phyloP scores from a whole-genome alignment of 2,329 filamentous ascomycete species.

The Lomentospora prolificans region DNA sequence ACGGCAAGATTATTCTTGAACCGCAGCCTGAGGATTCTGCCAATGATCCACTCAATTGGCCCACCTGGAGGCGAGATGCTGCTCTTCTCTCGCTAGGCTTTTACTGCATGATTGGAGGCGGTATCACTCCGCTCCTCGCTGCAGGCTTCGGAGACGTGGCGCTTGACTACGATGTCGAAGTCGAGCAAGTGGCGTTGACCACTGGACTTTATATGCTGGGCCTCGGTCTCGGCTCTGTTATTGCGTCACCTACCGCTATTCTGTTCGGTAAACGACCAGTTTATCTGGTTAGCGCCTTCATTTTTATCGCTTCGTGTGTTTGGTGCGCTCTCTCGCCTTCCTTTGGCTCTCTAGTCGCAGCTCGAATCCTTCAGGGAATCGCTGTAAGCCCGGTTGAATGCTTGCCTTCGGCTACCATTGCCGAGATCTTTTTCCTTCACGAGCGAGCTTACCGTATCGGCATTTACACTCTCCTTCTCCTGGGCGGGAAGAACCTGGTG shows the following conservation, averaged over 20 bases:
- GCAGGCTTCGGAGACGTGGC: conserved; percentile 83
- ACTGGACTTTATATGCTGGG: conserved; percentile 94
- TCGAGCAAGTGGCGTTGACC: conserved; percentile 70
- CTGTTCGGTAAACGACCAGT: conserved; percentile 84
- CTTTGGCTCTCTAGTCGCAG: conserved; percentile 69
- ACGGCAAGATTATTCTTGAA: conserved; percentile 78
- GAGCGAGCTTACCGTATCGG: conserved; percentile 88
- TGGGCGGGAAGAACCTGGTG: conserved; percentile 85
- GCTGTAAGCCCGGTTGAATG: conserved; percentile 87
- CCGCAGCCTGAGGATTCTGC: conserved; percentile 84
- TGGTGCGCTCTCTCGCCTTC: conserved; percentile 83
- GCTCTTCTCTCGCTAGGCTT: conserved; percentile 77
- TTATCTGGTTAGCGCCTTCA: conserved; percentile 64
- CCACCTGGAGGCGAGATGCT: conserved; percentile 65
- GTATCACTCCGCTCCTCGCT: conserved; percentile 82
- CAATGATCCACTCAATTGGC: conserved; percentile 93
- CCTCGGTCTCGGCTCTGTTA: conserved; percentile 70
- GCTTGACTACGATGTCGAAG: conserved; percentile 49
- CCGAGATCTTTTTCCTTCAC: conserved; percentile 93
- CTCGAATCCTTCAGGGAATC: conserved; percentile 78
- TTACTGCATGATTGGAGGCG: conserved; percentile 88
- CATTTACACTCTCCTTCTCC: conserved; percentile 79
- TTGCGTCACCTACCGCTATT: conserved; percentile 86
- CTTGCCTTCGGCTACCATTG: conserved; percentile 84
- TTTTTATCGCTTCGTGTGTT: conserved; percentile 68